phyloP scores from a whole-genome alignment of 1,139 yeast genomes.

The Scheffersomyces stambukii region DNA sequence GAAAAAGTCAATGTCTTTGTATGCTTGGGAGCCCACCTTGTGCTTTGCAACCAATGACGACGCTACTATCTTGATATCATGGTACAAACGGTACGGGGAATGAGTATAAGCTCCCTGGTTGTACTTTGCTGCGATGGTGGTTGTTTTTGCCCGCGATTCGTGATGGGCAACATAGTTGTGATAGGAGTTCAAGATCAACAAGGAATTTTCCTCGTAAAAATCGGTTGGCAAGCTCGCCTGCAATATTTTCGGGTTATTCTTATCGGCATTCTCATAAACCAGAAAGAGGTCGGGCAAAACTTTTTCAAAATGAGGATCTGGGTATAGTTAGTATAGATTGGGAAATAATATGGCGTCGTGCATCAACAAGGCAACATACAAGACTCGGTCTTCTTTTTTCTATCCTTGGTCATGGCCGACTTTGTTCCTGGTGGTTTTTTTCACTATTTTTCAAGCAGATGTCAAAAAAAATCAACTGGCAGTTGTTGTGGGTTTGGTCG shows the following conservation, averaged over 20 bases:
- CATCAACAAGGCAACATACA: too few species aligned
- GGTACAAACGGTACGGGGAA: constrained; percentile 53
- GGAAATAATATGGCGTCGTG: too few species aligned
- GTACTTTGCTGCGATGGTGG: constrained; percentile 20
- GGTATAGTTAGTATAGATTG: constrained; percentile 8
- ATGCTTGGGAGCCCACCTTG: constrained; percentile 54
- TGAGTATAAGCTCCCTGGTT: constrained; percentile 30
- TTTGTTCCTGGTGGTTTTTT: too few species aligned
- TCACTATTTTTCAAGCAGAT: too few species aligned
- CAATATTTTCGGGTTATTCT: constrained; percentile 33
- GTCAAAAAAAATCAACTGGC: too few species aligned
- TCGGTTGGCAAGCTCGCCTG: constrained; percentile 37
- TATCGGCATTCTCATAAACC: constrained; percentile 32
- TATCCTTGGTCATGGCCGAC: too few species aligned
- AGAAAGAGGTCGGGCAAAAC: constrained; percentile 18
- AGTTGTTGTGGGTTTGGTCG: too few species aligned
- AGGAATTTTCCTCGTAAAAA: constrained; percentile 45
- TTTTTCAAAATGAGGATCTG: constrained; percentile 5
- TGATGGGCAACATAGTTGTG: constrained; percentile 27
- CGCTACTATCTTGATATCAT: constrained; percentile 68
- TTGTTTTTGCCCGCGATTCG: constrained; percentile 10
- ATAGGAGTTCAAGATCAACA: constrained; percentile 40
- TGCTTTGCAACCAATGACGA: constrained; percentile 45
- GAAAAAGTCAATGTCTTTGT: constrained; percentile 60
- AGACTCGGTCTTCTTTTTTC: too few species aligned